Conservation (phyloP, 441 rosid genomes). For the Populus hybrid region DNA sequence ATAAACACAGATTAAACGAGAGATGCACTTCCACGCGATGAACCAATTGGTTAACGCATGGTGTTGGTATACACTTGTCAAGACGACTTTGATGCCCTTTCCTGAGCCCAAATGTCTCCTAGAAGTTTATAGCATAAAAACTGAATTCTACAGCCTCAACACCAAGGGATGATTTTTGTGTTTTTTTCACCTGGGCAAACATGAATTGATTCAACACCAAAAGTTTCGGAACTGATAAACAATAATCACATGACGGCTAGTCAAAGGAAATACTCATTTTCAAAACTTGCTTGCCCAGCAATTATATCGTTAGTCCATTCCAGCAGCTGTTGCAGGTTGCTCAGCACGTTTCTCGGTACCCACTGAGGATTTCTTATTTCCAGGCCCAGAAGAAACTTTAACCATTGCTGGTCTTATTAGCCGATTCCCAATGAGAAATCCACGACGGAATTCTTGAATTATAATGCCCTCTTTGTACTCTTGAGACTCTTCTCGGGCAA, state of each 20-base stretch:
- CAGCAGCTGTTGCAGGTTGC: conserved; percentile 45
- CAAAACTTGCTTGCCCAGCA: neutral
- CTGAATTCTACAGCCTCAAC: neutral
- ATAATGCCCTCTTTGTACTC: conserved; percentile 63
- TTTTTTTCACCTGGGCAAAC: too few relatives aligned
- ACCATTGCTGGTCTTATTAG: conserved; percentile 83
- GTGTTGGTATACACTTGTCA: neutral
- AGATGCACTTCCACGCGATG: neutral
- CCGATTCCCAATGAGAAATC: conserved; percentile 66
- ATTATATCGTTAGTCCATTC: conserved; percentile 28
- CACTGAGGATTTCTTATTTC: conserved; percentile 35
- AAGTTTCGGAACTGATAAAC: neutral
- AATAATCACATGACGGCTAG: neutral
- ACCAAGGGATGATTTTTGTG: too few relatives aligned
- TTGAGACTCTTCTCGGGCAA: conserved; percentile 67
- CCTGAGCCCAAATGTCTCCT: neutral
- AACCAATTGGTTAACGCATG: neutral
- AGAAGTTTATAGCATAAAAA: neutral
- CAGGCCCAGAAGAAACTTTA: conserved; percentile 74
- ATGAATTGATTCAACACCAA: too few relatives aligned
- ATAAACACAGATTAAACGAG: neutral
- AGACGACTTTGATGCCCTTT: neutral
- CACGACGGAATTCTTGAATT: conserved; percentile 64
- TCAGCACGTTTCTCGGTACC: conserved; percentile 4
- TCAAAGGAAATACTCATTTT: neutral